Evolutionary conservation across 2,329 filamentous ascomycete species (phyloP), one percentile per base, ranked within the genome.

Genomic region (Trichoderma hamatum): DNA sequence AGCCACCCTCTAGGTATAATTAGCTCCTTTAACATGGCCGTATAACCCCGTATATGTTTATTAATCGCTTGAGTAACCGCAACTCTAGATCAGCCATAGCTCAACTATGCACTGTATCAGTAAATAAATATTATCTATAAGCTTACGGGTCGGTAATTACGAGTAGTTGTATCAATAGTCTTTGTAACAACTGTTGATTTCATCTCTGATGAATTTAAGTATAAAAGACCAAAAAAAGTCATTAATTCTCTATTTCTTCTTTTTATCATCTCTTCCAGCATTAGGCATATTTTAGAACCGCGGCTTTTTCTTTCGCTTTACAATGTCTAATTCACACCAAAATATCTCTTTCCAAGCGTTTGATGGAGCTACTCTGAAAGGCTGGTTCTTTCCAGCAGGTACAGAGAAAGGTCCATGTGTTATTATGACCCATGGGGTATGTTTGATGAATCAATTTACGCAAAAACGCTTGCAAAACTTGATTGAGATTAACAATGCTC

Each of bases 351-450:
- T 67, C 19, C 54, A 51, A 59, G 21, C 64, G n/a, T 14, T 26
- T 13, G 64, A 67, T 60, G 55, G 55, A 7, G 43, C 60, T 5
- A 39, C 43, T 11, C 24, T 67, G 0, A 67, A 67, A 67, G 64
- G 64, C 14, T 67, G 64, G 64, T 60, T 67, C 21, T 67, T 59
- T 49, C 39, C 55, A 7, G 64, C 43, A 19, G 19, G 54, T 24
- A n/a, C 36, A 34, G 64, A 51, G 19, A 52, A 28, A n/a, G 11
- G 43, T 9, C 64, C 64, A 34, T 67, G 64, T 34, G 30, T 67
- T 34, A 67, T 67, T 6, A 52, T 67, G 64, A 59, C 64, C n/a
- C 64, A 67, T n/a, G 64, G 64, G 21, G 64, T 67, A 59, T 3
- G 64, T 60, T 39, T 54, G 16, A 16, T 28, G 39, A n/a, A 7